Conservation (phyloP, 148 eudicot genomes). For the Bassia scoparia region DNA sequence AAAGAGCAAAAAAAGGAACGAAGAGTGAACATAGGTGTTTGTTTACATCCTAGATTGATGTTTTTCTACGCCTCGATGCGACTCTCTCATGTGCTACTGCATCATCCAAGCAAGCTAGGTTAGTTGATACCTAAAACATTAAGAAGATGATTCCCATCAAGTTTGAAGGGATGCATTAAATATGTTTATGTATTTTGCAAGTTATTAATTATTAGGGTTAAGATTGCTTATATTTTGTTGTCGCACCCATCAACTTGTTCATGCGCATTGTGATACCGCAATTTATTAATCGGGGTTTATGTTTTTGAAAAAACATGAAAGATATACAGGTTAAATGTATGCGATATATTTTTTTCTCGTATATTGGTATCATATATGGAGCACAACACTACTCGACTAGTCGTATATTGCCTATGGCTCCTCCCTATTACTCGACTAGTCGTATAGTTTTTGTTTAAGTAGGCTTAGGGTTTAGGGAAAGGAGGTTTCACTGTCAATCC, state of each 20-base stretch:
- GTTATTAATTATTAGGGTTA: background rate
- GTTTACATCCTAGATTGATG: conserved; percentile 4
- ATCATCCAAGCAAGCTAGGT: too few species aligned
- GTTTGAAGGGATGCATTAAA: background rate
- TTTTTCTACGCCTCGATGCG: background rate
- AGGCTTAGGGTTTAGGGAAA: conserved; percentile 1
- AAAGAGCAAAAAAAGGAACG: background rate
- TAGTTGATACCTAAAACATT: too few species aligned
- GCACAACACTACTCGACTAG: too few species aligned
- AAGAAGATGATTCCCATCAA: background rate
- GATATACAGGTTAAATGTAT: too few species aligned
- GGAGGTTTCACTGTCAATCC: conserved; percentile 2
- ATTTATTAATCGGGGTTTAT: too few species aligned
- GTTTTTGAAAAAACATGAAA: too few species aligned
- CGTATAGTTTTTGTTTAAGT: background rate
- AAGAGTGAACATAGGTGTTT: background rate
- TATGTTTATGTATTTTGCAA: background rate
- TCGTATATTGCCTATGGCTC: too few species aligned
- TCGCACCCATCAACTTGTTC: background rate
- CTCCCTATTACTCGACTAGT: too few species aligned
- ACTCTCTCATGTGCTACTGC: too few species aligned
- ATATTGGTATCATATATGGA: too few species aligned
- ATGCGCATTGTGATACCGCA: background rate
- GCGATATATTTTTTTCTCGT: too few species aligned
- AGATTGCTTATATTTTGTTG: background rate